A percentile compares a stretch with the other conserved stretches of the same genome.
phyloP scores from a whole-genome alignment of 768 basidiomycete genomes.

The Suillus cothurnatus region DNA sequence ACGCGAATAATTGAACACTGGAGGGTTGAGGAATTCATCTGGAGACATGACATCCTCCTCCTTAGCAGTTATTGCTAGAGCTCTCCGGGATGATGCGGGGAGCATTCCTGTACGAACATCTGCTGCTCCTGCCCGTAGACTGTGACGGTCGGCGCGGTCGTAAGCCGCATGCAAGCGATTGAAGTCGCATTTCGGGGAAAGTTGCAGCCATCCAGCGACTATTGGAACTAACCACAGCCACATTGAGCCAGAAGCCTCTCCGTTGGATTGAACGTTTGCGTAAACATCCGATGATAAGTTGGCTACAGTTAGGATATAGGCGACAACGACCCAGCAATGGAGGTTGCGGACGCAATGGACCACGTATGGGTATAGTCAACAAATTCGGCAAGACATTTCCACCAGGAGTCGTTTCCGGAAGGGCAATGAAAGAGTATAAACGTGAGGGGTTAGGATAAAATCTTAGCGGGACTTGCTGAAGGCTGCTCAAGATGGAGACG shows the following conservation, averaged over 20 bases:
- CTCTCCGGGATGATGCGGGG: background rate
- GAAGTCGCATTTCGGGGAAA: background rate
- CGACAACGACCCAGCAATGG: background rate
- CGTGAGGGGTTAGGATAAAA: background rate
- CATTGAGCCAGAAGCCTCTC: background rate
- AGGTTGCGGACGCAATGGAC: background rate
- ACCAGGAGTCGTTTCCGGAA: background rate
- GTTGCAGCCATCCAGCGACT: background rate
- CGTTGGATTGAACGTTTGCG: background rate
- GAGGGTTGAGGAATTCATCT: background rate
- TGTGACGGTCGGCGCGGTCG: background rate
- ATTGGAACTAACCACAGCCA: background rate
- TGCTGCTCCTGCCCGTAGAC: background rate
- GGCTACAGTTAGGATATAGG: background rate
- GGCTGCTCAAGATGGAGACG: background rate
- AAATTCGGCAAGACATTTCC: background rate
- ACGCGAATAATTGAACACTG: background rate
- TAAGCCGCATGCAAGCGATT: background rate
- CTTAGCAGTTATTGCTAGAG: background rate
- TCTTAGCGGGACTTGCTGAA: background rate
- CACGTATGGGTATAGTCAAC: background rate
- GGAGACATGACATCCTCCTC: background rate
- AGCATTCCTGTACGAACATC: background rate
- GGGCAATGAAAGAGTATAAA: background rate
- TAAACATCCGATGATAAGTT: background rate